A percentile compares a stretch with the other conserved stretches of the same genome.
These are phyloP conservation scores for Lentinula sp. DNA, from an alignment of 768 basidiomycete genomes.

Conservation along the genomic window DNA sequence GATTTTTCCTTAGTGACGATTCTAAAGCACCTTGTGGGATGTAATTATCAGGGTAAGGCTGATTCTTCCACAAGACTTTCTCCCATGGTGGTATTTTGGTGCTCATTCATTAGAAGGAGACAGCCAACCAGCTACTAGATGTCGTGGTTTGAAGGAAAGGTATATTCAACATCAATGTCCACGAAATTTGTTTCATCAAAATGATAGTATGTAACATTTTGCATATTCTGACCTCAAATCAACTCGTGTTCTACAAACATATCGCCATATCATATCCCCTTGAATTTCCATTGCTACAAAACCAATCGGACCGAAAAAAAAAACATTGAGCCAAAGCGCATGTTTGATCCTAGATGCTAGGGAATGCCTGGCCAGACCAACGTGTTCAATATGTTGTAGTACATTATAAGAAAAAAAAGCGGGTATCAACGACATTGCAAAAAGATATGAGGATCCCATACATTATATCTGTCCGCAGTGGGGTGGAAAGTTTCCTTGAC, in stretches of 20 bases:
- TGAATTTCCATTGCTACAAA: background rate
- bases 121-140: background rate
- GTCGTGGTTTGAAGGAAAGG: background rate
- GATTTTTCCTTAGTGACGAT: constrained; percentile 70
- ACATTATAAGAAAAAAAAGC: background rate
- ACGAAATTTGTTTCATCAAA: background rate
- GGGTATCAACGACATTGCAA: background rate
- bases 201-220: no score
- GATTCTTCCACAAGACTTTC: constrained; percentile 74
- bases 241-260: background rate
- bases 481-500: background rate
- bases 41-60: constrained; percentile 79
- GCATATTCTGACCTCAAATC: background rate
- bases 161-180: background rate
- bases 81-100: constrained; percentile 41
- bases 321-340: background rate
- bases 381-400: background rate
- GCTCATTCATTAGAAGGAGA: constrained; percentile 15
- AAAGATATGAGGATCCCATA: background rate
- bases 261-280: background rate
- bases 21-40: constrained; percentile 72
- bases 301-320: background rate
- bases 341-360: background rate
- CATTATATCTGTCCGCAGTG: background rate
- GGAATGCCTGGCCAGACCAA: background rate